A percentile compares a stretch with the other conserved stretches of the same genome.
These are phyloP conservation scores for Penicillium sp. DNA, from an alignment of 2,329 filamentous ascomycete species.

Conservation along the genomic window DNA sequence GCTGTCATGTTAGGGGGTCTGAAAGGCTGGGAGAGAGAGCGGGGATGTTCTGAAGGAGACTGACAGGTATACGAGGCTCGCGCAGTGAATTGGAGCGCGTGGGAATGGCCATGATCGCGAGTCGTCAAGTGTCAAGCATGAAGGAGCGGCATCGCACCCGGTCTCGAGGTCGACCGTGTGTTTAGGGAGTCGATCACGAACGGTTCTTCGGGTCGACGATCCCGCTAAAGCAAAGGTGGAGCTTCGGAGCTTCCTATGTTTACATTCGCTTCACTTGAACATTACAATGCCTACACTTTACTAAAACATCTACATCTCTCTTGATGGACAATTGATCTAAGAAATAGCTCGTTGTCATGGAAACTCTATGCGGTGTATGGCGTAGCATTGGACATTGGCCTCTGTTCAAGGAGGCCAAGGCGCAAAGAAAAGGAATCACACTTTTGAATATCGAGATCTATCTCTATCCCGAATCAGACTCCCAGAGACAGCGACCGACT, in stretches of 20 bases:
- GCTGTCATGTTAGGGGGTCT: conserved; percentile 9
- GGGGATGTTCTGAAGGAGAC: conserved; percentile 10
- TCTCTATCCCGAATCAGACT: background rate
- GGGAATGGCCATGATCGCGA: conserved; percentile 36
- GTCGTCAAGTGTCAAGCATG: conserved; percentile 1
- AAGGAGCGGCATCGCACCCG: background rate
- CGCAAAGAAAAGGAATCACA: background rate
- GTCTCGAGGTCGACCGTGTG: background rate
- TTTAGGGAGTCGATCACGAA: background rate
- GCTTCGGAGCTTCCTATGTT: background rate
- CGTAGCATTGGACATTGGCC: background rate
- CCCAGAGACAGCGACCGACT: background rate
- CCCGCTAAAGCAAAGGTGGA: conserved; percentile 2
- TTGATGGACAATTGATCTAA: too few relatives aligned
- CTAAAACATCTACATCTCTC: background rate
- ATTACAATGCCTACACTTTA: background rate
- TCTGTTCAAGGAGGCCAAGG: background rate
- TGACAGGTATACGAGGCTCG: conserved; percentile 32
- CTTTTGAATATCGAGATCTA: background rate
- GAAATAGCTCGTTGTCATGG: background rate
- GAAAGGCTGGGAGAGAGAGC: conserved; percentile 13
- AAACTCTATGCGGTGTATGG: conserved; percentile 3
- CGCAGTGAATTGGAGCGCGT: conserved; percentile 35
- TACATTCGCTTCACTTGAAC: background rate
- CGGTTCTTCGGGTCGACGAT: conserved; percentile 5